Conservation (phyloP, 2,329 filamentous ascomycete genomes). For the Aspergillus piperis region DNA sequence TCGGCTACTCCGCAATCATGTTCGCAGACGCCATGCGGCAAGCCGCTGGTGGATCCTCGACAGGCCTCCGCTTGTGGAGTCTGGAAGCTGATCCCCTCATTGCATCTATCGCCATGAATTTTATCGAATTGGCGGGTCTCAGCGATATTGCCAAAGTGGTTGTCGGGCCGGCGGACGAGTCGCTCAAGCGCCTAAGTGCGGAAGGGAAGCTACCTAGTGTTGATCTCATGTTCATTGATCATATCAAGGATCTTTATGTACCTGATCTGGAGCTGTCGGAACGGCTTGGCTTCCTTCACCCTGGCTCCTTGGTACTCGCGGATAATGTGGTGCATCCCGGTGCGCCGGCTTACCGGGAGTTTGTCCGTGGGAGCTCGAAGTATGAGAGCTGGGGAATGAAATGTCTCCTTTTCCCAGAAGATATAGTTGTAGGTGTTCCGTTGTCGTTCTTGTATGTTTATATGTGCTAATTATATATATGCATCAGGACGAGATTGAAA, state of each 20-base stretch:
- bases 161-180: constrained; percentile 67
- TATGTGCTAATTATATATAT: background rate
- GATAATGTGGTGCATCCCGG: constrained; percentile 50
- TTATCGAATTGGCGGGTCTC: constrained; percentile 73
- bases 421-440: background rate
- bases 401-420: background rate
- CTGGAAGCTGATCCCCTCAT: constrained; percentile 75
- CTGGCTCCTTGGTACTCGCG: constrained; percentile 50
- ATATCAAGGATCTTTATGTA: constrained; percentile 71
- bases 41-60: constrained; percentile 53
- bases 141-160: constrained; percentile 68
- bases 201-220: constrained; percentile 50
- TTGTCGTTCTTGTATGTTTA: no score
- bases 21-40: constrained; percentile 68
- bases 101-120: constrained; percentile 65
- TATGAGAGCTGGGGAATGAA: background rate
- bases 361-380: constrained; percentile 53
- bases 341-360: constrained; percentile 55
- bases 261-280: constrained; percentile 77
- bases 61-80: constrained; percentile 62
- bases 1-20: constrained; percentile 78
- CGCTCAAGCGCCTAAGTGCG: constrained; percentile 61
- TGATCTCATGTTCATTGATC: constrained; percentile 28
- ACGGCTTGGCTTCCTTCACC: constrained; percentile 63
- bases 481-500: background rate